A percentile compares a stretch with the other conserved stretches of the same genome.
Evolutionary conservation across 208 protist genomes (phyloP).

Genomic region (Trypanosoma lewisi): DNA sequence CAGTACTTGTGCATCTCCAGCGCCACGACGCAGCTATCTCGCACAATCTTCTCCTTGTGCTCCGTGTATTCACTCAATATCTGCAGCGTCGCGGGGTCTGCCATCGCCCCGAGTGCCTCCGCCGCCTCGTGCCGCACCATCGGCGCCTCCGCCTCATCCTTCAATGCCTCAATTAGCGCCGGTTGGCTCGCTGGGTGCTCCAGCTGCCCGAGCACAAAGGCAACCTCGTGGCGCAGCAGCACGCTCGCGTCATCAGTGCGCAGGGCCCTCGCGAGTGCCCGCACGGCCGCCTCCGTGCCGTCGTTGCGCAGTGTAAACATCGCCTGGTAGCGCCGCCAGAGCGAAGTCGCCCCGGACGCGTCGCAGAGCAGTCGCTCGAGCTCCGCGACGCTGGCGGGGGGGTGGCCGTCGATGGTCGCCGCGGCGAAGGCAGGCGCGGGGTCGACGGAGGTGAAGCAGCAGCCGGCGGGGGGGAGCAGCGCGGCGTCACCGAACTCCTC

Average conservation of each 20-base stretch:
- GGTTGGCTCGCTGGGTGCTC: conserved; percentile 75
- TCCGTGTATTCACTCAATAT: conserved; percentile 62
- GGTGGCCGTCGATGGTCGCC: conserved; percentile 23
- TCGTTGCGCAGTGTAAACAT: conserved; percentile 96
- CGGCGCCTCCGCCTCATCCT: conserved; percentile 83
- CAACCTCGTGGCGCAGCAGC: conserved; percentile 97
- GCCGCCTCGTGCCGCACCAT: conserved; percentile 98
- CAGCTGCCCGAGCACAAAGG: conserved; percentile 97
- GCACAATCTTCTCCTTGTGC: conserved; percentile 78
- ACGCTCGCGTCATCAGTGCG: conserved; percentile 77
- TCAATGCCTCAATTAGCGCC: conserved; percentile 64
- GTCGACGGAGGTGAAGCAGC: conserved; percentile 89
- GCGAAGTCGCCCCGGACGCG: conserved; percentile 49
- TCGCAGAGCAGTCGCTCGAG: conserved; percentile 67
- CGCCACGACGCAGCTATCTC: conserved; percentile 83
- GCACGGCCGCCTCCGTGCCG: conserved; percentile 57
- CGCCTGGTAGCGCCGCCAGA: conserved; percentile 95
- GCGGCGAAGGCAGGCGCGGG: conserved; percentile 83
- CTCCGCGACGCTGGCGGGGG: conserved; percentile 48
- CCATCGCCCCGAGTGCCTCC: conserved; percentile 96
- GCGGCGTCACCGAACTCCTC: conserved; percentile 54
- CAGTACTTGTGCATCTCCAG: conserved; percentile 90
- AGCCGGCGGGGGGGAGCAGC: conserved; percentile 41
- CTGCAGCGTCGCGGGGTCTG: conserved; percentile 59
- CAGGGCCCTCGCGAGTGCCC: conserved; percentile 86